Evolutionary conservation across 1,284 basidiomycete genomes (phyloP).

Genomic region (Bjerkandera adusta): DNA sequence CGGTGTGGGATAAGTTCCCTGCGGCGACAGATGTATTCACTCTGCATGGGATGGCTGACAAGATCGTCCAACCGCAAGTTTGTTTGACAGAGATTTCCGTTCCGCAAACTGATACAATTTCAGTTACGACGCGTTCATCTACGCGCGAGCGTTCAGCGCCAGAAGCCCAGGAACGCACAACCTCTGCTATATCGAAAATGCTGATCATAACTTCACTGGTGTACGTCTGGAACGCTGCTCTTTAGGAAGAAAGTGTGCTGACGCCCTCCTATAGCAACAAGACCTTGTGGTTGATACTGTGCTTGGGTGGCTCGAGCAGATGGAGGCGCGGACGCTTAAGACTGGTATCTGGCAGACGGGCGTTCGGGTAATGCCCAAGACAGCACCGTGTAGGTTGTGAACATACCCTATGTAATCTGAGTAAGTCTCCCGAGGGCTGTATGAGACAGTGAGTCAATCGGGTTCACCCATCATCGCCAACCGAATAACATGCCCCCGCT

Average conservation of each 20-base stretch:
- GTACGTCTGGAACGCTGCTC: constrained; percentile 30
- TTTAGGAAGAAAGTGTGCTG: not conserved
- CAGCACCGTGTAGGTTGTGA: too few relatives aligned
- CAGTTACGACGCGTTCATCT: constrained; percentile 72
- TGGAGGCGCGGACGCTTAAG: constrained; percentile 37
- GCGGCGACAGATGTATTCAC: constrained; percentile 57
- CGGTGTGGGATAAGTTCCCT: constrained; percentile 68
- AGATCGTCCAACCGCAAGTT: constrained; percentile 64
- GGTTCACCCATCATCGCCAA: too few relatives aligned
- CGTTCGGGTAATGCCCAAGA: too few relatives aligned
- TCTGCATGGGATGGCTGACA: constrained; percentile 65
- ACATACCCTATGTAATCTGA: too few relatives aligned
- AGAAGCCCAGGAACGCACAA: constrained; percentile 65
- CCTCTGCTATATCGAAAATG: constrained; percentile 62
- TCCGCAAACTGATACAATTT: constrained; percentile 1
- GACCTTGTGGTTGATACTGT: constrained; percentile 62
- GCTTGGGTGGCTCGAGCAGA: constrained; percentile 54
- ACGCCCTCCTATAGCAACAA: constrained; percentile 37
- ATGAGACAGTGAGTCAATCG: too few relatives aligned
- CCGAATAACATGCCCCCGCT: too few relatives aligned
- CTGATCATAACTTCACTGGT: constrained; percentile 73
- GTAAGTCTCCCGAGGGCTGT: too few relatives aligned
- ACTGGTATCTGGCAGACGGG: constrained; percentile 57
- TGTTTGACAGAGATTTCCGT: not conserved
- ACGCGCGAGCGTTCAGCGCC: constrained; percentile 55